Evolutionary conservation across 768 basidiomycete species (phyloP), one percentile per base, ranked within the genome.

Genomic region (Boletales sp.): DNA sequence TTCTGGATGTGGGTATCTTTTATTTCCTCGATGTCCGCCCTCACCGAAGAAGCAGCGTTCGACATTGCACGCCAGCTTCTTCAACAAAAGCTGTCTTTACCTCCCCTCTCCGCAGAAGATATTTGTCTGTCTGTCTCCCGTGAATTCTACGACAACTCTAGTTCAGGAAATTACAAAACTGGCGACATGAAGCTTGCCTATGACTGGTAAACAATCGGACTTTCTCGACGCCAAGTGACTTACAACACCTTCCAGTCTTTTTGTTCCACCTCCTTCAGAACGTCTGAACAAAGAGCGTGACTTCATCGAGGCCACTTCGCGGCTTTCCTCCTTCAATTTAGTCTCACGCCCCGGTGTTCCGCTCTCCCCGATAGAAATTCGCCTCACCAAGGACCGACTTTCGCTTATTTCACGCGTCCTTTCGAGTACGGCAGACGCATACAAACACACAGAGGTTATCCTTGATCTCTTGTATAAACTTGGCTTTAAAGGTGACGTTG

Each of bases 101-200:
- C 74, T 27, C 57, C 73, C 21, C 65, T 72, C 19, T 68, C 69
- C 5, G 68, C 89, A 5, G 94, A 97, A 67, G 80, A 85, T 30
- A 81, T 95, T 12, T 93, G 91, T 57, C 70, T 99, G 17, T 66
- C 81, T 1, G 83, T 83, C 38, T 92, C 90, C 4, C 80, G 82
- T 41, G 97, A 98, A 71, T 83, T 97, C 53, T 99, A 98, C 67
- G 93, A 97, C 64, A 97, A 97, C 59, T 89, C 97, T 3, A 84
- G 78, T 54, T 87, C 84, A 1, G 97, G 93, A 6, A 99, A 97
- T 61, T 86, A 93, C 64, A 90, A 91, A 57, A 77, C 80, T 34
- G 94, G 95, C 5, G 92, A 95, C 45, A 97, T 99, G 94, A 95
- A 93, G 66, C 74, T 92, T 43, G 97, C 97, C 1, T 94, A 94